Percentiles rank a stretch among this genome's conserved stretches.
phyloP scores from a whole-genome alignment of 306 rosid genomes.

The Macrotyloma uniflorum region DNA sequence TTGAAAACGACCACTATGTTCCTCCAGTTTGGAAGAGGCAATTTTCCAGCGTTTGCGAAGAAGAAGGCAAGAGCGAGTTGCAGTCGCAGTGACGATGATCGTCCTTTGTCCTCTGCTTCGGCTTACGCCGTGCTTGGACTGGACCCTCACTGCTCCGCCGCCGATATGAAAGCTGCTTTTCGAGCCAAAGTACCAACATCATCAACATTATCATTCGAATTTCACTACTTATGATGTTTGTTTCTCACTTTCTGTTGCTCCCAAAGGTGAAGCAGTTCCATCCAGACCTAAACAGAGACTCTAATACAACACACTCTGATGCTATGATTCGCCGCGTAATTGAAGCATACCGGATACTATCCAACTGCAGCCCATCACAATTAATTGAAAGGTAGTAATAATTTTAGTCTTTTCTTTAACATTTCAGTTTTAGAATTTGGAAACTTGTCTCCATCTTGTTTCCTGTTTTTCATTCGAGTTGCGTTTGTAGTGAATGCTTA shows the following conservation, averaged over 20 bases:
- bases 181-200: constrained; percentile 63
- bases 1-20: neutral
- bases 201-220: neutral
- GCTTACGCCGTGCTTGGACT: constrained; percentile 75
- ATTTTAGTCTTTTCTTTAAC: neutral
- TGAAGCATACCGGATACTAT: constrained; percentile 84
- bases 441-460: neutral
- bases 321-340: constrained; percentile 83
- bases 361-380: constrained; percentile 66
- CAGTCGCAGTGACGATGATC: constrained; percentile 27
- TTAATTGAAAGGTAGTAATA: constrained; percentile 65
- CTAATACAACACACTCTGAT: constrained; percentile 48
- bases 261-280: constrained; percentile 87
- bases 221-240: neutral
- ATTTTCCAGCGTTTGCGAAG: constrained; percentile 30
- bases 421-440: constrained; percentile 4
- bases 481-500: constrained; percentile 70
- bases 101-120: constrained; percentile 52
- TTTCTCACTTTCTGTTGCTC: neutral
- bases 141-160: constrained; percentile 61
- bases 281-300: constrained; percentile 71
- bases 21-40: constrained; percentile 44
- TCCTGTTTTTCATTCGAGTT: constrained; percentile 3
- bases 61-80: constrained; percentile 41
- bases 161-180: constrained; percentile 82